These are phyloP conservation scores for Penicillium salamii DNA, from an alignment of 495 filamentous ascomycete species.

Conservation along the genomic window DNA sequence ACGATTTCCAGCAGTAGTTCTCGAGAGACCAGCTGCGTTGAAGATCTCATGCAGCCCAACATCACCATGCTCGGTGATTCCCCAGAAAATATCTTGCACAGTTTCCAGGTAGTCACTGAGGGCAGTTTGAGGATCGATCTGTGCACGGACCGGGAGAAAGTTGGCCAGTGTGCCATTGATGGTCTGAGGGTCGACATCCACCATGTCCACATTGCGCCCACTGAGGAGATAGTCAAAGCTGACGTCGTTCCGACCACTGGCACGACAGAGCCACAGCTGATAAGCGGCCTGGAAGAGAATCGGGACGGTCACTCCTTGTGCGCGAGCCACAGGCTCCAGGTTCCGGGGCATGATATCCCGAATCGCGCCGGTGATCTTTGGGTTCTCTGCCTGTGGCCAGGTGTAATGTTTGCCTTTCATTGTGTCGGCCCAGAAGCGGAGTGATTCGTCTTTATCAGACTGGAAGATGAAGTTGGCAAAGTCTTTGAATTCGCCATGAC, in stretches of 20 bases:
- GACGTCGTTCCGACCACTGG: conserved; percentile 7
- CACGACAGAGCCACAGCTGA: conserved; percentile 7
- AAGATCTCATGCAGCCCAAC: conserved; percentile 17
- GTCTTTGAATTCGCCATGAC: conserved; percentile 12
- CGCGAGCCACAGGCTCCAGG: conserved; percentile 1
- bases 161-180: conserved; percentile 24
- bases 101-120: conserved; percentile 5
- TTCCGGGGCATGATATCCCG: not conserved
- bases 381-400: conserved; percentile 1
- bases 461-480: conserved; percentile 12
- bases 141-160: conserved; percentile 18
- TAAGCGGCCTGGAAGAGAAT: conserved; percentile 21
- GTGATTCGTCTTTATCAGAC: conserved; percentile 1
- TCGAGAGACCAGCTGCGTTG: not conserved
- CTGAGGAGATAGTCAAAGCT: conserved; percentile 21
- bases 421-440: conserved; percentile 11
- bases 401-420: conserved; percentile 8
- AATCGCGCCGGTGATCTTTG: not conserved
- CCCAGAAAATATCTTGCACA: conserved; percentile 17
- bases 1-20: not conserved
- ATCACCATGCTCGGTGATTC: conserved; percentile 13
- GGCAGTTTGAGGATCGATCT: conserved; percentile 1
- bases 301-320: conserved; percentile 8
- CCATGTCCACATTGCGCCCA: conserved; percentile 21
- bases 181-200: conserved; percentile 16